Percentiles rank a stretch among this genome's conserved stretches.
Conservation (phyloP, 2,329 filamentous ascomycete species). For the Zasmidium citrigriseum region DNA sequence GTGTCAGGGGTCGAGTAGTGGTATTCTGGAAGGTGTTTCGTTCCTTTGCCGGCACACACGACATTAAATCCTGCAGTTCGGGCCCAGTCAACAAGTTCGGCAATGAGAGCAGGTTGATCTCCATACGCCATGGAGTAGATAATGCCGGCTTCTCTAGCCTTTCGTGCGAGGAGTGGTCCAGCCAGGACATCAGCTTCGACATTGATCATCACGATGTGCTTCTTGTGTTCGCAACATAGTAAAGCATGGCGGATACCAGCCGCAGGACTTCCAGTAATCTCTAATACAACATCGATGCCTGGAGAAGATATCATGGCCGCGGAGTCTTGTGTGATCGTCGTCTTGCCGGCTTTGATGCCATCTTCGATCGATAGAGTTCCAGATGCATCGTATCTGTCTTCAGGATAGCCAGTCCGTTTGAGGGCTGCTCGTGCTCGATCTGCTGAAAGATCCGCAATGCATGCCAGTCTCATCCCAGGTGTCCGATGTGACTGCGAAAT, state of each 20-base stretch:
- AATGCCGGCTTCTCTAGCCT: conserved; percentile 48
- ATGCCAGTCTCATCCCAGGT: conserved; percentile 45
- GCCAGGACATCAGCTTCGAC: conserved; percentile 50
- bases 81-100: conserved; percentile 48
- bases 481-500: conserved; percentile 49
- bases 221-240: conserved; percentile 49
- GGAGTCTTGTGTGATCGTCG: conserved; percentile 46
- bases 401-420: conserved; percentile 43
- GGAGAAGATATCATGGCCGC: conserved; percentile 45
- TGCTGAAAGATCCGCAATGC: conserved; percentile 46
- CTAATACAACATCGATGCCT: conserved; percentile 48
- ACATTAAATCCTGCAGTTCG: conserved; percentile 48
- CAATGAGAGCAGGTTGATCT: conserved; percentile 48
- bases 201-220: conserved; percentile 53
- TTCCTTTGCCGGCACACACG: conserved; percentile 49
- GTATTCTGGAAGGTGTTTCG: conserved; percentile 49
- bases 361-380: conserved; percentile 39
- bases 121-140: conserved; percentile 53
- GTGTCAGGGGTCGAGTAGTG: conserved; percentile 51
- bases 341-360: conserved; percentile 44
- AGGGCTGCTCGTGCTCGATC: conserved; percentile 45
- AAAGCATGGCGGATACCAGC: conserved; percentile 48
- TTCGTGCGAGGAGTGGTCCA: conserved; percentile 43
- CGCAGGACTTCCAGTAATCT: conserved; percentile 47
- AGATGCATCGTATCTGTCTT: conserved; percentile 41